phyloP scores from a whole-genome alignment of 169 alveolate species.

The Eimeria necatrix region DNA sequence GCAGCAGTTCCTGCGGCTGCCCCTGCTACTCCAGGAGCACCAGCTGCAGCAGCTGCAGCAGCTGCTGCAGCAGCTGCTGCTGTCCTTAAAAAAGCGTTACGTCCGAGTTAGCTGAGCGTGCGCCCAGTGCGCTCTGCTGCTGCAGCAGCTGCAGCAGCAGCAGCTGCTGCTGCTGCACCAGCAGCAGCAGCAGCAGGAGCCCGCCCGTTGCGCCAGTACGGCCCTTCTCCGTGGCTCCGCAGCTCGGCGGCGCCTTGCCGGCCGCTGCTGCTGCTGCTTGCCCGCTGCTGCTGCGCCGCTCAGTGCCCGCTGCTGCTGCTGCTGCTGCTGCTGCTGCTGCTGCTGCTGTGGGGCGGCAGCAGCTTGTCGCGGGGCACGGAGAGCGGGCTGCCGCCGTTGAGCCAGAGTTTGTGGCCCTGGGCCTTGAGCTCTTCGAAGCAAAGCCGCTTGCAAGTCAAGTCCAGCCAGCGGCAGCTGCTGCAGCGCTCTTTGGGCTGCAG shows the following conservation, averaged over 20 bases:
- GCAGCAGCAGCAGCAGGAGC: slow-evolving; percentile 1
- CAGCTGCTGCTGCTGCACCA: too few species aligned
- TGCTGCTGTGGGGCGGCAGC: slow-evolving; percentile 86
- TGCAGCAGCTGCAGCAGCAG: neutral
- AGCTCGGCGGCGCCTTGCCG: neutral
- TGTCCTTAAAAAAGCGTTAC: too few species aligned
- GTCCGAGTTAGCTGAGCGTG: too few species aligned
- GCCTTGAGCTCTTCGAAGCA: slow-evolving; percentile 88
- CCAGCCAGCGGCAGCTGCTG: slow-evolving; percentile 92
- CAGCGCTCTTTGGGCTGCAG: slow-evolving; percentile 91
- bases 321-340: neutral
- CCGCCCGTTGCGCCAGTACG: neutral
- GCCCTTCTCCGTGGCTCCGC: neutral
- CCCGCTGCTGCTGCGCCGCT: too few species aligned
- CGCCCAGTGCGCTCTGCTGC: too few species aligned
- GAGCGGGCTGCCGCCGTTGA: slow-evolving; percentile 90
- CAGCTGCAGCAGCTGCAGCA: too few species aligned
- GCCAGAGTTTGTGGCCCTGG: slow-evolving; percentile 88
- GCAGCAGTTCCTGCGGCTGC: too few species aligned
- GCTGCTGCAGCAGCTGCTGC: too few species aligned
- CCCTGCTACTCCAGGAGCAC: too few species aligned
- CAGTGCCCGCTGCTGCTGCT: too few species aligned
- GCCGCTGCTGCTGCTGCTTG: too few species aligned
- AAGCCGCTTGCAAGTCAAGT: slow-evolving; percentile 89
- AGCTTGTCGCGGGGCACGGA: slow-evolving; percentile 87